Conservation (phyloP, 352 stramenopile genomes). For the Phytophthora brassicae region DNA sequence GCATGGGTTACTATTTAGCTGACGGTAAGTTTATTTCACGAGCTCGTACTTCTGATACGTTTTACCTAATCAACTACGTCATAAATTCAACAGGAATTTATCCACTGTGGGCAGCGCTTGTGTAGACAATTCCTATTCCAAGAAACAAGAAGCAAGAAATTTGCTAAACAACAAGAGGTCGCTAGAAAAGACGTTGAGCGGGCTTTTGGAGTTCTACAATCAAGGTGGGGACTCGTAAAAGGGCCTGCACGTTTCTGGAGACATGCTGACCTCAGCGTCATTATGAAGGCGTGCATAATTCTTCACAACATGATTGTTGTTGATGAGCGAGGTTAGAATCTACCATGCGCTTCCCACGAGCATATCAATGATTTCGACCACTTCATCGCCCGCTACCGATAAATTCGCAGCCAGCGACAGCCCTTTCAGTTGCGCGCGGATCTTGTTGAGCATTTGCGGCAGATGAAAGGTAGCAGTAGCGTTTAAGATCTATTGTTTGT, state of each 20-base stretch:
- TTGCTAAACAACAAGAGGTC: not conserved
- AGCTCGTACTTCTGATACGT: not conserved
- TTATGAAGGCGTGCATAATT: not conserved
- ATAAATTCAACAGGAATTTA: constrained; percentile 1
- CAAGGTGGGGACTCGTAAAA: not conserved
- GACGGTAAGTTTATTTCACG: constrained; percentile 4
- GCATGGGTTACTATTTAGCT: not conserved
- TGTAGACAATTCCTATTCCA: not conserved
- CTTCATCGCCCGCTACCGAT: not conserved
- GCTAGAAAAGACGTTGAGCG: constrained; percentile 6
- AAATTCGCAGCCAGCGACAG: not conserved
- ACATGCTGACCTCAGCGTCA: not conserved
- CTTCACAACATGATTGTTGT: not conserved
- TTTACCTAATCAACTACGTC: not conserved
- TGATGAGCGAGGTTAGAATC: not conserved
- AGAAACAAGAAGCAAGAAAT: not conserved
- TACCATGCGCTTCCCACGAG: not conserved
- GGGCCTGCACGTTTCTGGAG: not conserved
- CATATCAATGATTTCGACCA: not conserved
- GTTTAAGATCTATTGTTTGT: too few species aligned
- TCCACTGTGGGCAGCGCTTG: not conserved
- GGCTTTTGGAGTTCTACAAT: constrained; percentile 1
- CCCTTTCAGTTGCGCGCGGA: not conserved
- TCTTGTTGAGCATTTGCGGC: too few species aligned
- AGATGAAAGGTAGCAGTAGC: too few species aligned